A percentile compares a stretch with the other conserved stretches of the same genome.
Conservation (phyloP, 805 yeast genomes). For the Nakazawaea holstii region DNA sequence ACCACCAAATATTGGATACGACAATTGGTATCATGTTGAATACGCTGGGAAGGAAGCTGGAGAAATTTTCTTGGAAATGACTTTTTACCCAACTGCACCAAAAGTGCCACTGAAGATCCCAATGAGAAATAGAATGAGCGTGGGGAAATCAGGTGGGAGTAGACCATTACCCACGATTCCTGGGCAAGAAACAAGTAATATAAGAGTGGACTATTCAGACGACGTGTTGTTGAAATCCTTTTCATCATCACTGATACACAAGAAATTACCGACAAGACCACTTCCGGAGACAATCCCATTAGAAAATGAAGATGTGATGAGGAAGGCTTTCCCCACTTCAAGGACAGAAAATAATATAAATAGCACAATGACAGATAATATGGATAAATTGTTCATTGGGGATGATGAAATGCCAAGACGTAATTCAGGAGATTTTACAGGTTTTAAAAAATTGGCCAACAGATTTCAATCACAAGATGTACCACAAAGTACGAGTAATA, state of each 20-base stretch:
- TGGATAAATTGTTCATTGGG: not conserved
- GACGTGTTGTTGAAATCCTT: slow-evolving; percentile 8
- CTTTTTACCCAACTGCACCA: slow-evolving; percentile 63
- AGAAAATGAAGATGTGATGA: not conserved
- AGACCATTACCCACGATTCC: slow-evolving; percentile 25
- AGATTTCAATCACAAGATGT: slow-evolving; percentile 1
- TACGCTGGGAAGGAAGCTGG: slow-evolving; percentile 79
- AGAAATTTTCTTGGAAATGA: slow-evolving; percentile 82
- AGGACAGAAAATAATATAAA: not conserved
- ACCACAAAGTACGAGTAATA: not conserved
- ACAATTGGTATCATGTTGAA: slow-evolving; percentile 73
- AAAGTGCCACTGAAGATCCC: slow-evolving; percentile 18
- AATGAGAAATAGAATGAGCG: slow-evolving; percentile 8
- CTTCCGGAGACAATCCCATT: slow-evolving; percentile 10
- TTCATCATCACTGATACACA: slow-evolving; percentile 5
- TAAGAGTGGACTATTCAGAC: not conserved
- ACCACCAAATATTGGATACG: slow-evolving; percentile 69
- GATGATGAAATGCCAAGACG: not conserved
- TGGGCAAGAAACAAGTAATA: slow-evolving; percentile 13
- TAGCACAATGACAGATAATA: not conserved
- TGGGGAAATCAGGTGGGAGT: not conserved
- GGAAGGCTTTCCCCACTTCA: not conserved
- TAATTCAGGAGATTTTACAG: slow-evolving; percentile 3
- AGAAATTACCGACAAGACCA: slow-evolving; percentile 1
- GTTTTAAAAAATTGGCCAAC: slow-evolving; percentile 5